Evolutionary conservation across 345 rosid genomes (phyloP).

Genomic region (Hevea brasiliensis): DNA sequence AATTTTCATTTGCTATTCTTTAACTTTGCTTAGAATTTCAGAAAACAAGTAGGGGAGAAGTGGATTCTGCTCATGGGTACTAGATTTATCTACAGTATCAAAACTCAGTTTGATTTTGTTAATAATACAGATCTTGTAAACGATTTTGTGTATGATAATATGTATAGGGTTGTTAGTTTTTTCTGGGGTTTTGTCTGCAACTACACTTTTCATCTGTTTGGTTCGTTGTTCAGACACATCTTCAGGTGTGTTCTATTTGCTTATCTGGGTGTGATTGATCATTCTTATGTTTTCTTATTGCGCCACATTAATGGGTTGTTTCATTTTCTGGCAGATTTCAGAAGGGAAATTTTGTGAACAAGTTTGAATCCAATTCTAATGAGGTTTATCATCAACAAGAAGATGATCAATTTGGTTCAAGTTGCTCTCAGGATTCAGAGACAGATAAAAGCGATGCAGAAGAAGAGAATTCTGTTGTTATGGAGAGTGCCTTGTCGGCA

Average conservation of each 20-base stretch:
- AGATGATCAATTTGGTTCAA: conserved; percentile 11
- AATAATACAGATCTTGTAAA: conserved; percentile 19
- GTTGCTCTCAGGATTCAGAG: conserved; percentile 13
- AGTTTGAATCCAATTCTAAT: conserved; percentile 25
- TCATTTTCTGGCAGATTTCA: conserved; percentile 24
- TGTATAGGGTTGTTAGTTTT: conserved; percentile 37
- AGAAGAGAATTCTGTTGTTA: conserved; percentile 24
- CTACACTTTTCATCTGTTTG: conserved; percentile 37
- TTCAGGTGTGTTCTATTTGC: conserved; percentile 37
- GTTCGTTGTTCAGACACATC: conserved; percentile 27
- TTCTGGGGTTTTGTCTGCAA: conserved; percentile 54
- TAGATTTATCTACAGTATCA: conserved; percentile 24
- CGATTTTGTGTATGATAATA: conserved; percentile 35
- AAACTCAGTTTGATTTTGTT: conserved; percentile 38
- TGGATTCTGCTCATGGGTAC: conserved; percentile 34
- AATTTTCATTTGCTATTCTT: not conserved
- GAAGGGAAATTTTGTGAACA: conserved; percentile 13
- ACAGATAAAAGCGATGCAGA: conserved; percentile 20
- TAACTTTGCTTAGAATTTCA: conserved; percentile 32
- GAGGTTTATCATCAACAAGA: conserved; percentile 1
- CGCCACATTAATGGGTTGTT: conserved; percentile 9
- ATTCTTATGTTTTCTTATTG: too few relatives aligned
- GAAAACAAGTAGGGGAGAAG: not conserved
- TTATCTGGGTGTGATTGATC: too few relatives aligned
- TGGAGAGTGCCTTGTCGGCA: conserved; percentile 21